A percentile compares a stretch with the other conserved stretches of the same genome.
phyloP scores from a whole-genome alignment of 1,139 yeast genomes.

The Lodderomyces pseudojiufengensis region DNA sequence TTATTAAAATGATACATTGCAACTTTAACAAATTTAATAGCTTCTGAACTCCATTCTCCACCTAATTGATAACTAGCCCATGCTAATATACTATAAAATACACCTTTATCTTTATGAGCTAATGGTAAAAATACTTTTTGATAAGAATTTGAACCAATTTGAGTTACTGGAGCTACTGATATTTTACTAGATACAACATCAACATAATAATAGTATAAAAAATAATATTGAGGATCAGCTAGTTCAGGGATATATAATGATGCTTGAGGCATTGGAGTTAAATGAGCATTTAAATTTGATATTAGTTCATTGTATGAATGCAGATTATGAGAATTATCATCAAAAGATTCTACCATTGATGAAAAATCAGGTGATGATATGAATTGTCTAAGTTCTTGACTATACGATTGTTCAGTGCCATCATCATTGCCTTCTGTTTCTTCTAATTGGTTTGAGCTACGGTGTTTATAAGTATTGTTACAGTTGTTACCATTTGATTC shows the following conservation, averaged over 20 bases:
- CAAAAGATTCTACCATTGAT: constrained; percentile 10
- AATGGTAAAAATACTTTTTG: constrained; percentile 73
- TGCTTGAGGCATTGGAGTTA: constrained; percentile 17
- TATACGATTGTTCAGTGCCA: no score
- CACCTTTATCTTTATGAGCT: constrained; percentile 67
- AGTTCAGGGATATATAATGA: constrained; percentile 18
- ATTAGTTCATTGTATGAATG: constrained; percentile 15
- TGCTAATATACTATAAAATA: constrained; percentile 65
- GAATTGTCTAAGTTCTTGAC: constrained; percentile 8
- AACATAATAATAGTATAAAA: constrained; percentile 63
- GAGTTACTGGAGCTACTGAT: constrained; percentile 59
- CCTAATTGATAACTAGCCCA: constrained; percentile 75
- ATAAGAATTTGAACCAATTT: constrained; percentile 58
- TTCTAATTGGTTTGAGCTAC: no score
- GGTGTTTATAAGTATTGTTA: no score
- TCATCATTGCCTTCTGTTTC: no score
- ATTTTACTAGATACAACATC: constrained; percentile 55
- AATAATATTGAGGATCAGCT: constrained; percentile 17
- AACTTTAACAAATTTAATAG: constrained; percentile 41
- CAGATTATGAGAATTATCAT: background rate
- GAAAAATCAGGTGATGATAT: constrained; percentile 11
- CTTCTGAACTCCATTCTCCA: constrained; percentile 41
- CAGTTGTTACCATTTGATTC: constrained; percentile 6
- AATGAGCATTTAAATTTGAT: constrained; percentile 17
- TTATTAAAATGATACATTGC: constrained; percentile 41